A percentile compares a stretch with the other conserved stretches of the same genome.
These are phyloP conservation scores for Nicotiana tomentosiformis DNA, from an alignment of 257 asterid species.

Conservation along the genomic window DNA sequence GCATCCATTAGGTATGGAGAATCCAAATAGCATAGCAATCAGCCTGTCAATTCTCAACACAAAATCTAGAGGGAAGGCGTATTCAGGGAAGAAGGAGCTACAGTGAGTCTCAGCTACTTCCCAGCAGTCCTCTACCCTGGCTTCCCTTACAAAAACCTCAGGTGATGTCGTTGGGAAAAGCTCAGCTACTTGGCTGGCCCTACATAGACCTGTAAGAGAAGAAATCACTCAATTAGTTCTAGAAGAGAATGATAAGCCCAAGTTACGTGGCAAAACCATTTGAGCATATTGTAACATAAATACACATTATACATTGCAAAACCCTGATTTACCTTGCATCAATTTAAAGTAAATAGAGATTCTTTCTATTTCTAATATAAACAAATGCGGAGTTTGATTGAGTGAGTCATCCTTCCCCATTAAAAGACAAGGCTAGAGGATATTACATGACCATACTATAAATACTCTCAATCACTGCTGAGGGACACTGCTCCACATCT, in stretches of 20 bases:
- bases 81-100: constrained; percentile 84
- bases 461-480: neutral
- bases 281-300: neutral
- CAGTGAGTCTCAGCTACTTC: constrained; percentile 96
- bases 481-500: neutral
- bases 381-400: neutral
- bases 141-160: constrained; percentile 77
- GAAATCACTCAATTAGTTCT: neutral
- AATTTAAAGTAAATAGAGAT: neutral
- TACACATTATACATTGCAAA: neutral
- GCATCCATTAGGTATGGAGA: constrained; percentile 85
- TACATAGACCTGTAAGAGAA: constrained; percentile 42
- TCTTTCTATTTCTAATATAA: neutral
- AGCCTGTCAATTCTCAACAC: constrained; percentile 78
- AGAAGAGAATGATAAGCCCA: neutral
- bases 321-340: neutral
- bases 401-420: too few relatives aligned
- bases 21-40: constrained; percentile 80
- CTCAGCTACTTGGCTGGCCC: constrained; percentile 80
- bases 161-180: constrained; percentile 66
- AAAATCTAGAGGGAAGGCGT: constrained; percentile 81
- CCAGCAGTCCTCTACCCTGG: constrained; percentile 95
- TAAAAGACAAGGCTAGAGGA: neutral
- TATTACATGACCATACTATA: neutral
- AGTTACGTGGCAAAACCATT: neutral